These are phyloP conservation scores for Lentinus brumalis DNA, from an alignment of 768 basidiomycete genomes.

Conservation along the genomic window DNA sequence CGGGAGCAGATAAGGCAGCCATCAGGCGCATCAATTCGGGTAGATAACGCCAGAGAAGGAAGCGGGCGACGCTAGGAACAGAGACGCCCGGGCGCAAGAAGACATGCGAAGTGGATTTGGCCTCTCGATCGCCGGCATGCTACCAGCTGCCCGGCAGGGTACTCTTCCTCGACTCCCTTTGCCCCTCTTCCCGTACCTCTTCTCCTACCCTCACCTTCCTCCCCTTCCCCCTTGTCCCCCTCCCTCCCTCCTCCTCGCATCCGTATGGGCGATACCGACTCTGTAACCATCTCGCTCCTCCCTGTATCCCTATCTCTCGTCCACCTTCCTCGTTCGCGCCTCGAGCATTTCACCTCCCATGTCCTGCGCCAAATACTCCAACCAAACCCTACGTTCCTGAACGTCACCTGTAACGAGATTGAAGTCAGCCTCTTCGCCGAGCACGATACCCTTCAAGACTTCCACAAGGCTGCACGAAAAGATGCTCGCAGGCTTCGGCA, in stretches of 20 bases:
- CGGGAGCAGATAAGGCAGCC: constrained; percentile 9
- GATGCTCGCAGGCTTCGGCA: constrained; percentile 49
- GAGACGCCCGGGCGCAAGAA: constrained; percentile 2
- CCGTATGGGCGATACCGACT: constrained; percentile 26
- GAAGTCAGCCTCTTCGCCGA: constrained; percentile 79
- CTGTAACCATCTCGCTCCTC: constrained; percentile 67
- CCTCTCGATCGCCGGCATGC: constrained; percentile 5
- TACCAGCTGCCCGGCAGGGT: constrained; percentile 6
- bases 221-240: constrained; percentile 3
- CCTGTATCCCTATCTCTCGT: constrained; percentile 73
- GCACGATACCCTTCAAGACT: constrained; percentile 54
- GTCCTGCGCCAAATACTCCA: constrained; percentile 71
- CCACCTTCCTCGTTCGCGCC: constrained; percentile 72
- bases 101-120: too few species aligned
- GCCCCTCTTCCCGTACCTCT: neutral
- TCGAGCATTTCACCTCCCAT: constrained; percentile 57
- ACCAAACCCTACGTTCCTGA: constrained; percentile 67
- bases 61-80: neutral
- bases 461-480: constrained; percentile 59
- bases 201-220: constrained; percentile 8
- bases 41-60: constrained; percentile 18
- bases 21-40: constrained; percentile 10
- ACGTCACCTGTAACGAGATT: constrained; percentile 76
- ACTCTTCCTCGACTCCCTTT: constrained; percentile 2
- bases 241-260: neutral